These are phyloP conservation scores for Nicotiana undulata DNA, from an alignment of 257 asterid genomes.

Conservation along the genomic window DNA sequence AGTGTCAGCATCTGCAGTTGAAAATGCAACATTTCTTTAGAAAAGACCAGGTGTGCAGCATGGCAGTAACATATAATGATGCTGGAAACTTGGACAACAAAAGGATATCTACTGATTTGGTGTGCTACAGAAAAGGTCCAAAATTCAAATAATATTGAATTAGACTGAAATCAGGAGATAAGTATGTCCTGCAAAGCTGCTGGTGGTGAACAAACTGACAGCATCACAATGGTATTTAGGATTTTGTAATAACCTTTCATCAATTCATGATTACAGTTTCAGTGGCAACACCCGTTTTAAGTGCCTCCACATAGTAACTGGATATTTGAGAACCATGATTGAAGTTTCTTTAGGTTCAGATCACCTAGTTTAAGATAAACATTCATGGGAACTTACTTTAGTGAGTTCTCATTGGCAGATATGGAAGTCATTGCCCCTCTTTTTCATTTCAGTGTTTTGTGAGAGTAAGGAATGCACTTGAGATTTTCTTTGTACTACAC, in stretches of 20 bases:
- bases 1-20: slow-evolving; percentile 21
- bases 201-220: not conserved
- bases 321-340: no score
- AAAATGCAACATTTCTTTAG: slow-evolving; percentile 19
- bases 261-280: slow-evolving; percentile 1
- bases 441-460: not conserved
- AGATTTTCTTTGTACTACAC: not conserved
- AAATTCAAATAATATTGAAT: not conserved
- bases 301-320: not conserved
- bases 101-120: not conserved
- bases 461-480: not conserved
- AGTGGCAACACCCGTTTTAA: not conserved
- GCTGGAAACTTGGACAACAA: not conserved
- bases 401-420: not conserved
- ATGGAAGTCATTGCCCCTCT: not conserved
- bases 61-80: slow-evolving; percentile 9
- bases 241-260: not conserved
- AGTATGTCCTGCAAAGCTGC: not conserved
- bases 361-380: not conserved
- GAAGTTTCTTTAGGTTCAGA: not conserved
- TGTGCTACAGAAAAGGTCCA: not conserved
- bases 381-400: not conserved
- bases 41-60: slow-evolving; percentile 11
- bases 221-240: not conserved
- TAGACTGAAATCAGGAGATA: not conserved